These are phyloP conservation scores for Crithidia sp. DNA, from an alignment of 208 protist species.

Conservation along the genomic window DNA sequence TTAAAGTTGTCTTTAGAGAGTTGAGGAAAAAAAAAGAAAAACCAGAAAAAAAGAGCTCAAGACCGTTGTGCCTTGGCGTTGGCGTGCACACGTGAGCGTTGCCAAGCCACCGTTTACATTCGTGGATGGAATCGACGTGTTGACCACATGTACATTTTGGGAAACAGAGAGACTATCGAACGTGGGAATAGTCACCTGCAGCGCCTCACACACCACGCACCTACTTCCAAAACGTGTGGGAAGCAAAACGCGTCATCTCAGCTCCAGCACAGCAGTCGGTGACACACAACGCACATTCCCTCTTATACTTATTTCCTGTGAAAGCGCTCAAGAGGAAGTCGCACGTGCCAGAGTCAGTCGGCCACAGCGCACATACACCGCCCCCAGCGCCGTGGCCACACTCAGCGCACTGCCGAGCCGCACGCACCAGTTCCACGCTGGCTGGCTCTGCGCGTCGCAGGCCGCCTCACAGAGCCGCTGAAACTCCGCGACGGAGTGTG, in stretches of 20 bases:
- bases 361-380: slow-evolving; percentile 10
- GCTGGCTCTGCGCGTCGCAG: neutral
- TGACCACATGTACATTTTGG: neutral
- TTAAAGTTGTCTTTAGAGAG: too few species aligned
- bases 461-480: slow-evolving; percentile 1
- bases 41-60: too few species aligned
- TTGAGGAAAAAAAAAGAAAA: too few species aligned
- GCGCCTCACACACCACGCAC: neutral
- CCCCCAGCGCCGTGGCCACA: neutral
- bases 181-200: neutral
- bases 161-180: neutral
- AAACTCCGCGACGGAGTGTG: neutral
- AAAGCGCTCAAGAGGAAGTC: neutral
- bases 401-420: slow-evolving; percentile 9
- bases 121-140: too few species aligned
- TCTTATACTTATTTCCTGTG: neutral
- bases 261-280: too few species aligned
- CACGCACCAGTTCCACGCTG: slow-evolving; percentile 11
- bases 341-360: neutral
- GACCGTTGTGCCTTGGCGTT: too few species aligned
- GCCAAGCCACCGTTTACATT: too few species aligned
- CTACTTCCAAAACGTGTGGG: too few species aligned
- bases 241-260: too few species aligned
- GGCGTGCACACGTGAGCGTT: too few species aligned
- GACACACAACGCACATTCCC: too few species aligned